Evolutionary conservation across 768 basidiomycete genomes (phyloP).

Genomic region (Tubosaeta sp.): DNA sequence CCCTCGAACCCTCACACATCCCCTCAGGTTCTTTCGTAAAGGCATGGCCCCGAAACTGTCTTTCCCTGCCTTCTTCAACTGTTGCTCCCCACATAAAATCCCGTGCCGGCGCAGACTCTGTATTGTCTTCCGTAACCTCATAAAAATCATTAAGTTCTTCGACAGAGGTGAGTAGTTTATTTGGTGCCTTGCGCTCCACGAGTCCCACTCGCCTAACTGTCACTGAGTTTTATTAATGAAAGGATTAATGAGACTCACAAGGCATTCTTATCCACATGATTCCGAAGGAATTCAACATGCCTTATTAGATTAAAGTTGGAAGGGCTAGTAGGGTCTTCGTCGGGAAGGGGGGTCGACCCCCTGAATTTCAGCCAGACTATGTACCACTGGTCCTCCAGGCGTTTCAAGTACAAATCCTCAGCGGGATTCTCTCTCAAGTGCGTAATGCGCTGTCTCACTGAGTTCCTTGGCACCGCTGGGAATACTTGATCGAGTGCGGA

Average conservation of each 20-base stretch:
- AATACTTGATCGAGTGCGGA: conserved; percentile 75
- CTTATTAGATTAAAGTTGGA: conserved; percentile 74
- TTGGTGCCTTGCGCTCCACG: conserved; percentile 38
- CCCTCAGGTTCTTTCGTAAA: conserved; percentile 45
- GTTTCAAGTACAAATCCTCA: conserved; percentile 69
- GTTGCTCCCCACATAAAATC: conserved; percentile 72
- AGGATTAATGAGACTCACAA: conserved; percentile 52
- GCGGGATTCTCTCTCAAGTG: conserved; percentile 59
- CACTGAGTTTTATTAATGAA: conserved; percentile 12
- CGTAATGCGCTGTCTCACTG: conserved; percentile 63
- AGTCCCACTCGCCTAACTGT: conserved; percentile 57
- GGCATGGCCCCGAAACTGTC: conserved; percentile 53
- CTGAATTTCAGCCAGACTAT: conserved; percentile 70
- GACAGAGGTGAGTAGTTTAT: conserved; percentile 41
- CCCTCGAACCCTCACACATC: conserved; percentile 6
- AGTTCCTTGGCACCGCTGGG: conserved; percentile 67
- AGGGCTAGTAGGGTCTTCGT: conserved; percentile 62
- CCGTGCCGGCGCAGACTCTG: conserved; percentile 43
- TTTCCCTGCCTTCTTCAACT: conserved; percentile 76
- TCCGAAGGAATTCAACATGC: conserved; percentile 79
- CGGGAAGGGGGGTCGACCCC: conserved; percentile 63
- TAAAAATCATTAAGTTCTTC: conserved; percentile 43
- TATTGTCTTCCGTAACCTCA: conserved; percentile 46
- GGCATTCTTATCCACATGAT: conserved; percentile 79
- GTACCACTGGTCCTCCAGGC: conserved; percentile 80